phyloP scores from a whole-genome alignment of 164 flowering plant genomes.

The Annona cherimola region DNA sequence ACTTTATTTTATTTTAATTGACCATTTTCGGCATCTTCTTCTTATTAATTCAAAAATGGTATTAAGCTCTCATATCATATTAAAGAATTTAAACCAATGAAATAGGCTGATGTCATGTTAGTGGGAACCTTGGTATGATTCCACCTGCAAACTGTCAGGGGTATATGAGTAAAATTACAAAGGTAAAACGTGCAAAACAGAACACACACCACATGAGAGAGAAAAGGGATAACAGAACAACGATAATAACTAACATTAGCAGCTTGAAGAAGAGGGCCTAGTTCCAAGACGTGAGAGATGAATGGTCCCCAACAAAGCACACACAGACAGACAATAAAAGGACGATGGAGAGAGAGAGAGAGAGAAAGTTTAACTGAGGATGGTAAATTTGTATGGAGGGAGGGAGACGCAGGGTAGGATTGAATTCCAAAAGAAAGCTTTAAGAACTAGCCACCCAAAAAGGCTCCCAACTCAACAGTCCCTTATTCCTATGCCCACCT shows the following conservation, averaged over 20 bases:
- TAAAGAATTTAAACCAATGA: not conserved
- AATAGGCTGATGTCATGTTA: not conserved
- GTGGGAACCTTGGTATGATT: not conserved
- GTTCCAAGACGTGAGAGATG: not conserved
- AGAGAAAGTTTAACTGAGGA: no score
- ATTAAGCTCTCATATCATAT: no score
- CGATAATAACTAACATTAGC: slow-evolving; percentile 9
- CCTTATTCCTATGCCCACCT: slow-evolving; percentile 34
- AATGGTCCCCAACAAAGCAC: not conserved
- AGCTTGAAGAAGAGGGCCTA: not conserved
- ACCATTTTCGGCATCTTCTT: not conserved
- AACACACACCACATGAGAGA: not conserved
- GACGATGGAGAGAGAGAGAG: not conserved
- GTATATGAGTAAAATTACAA: not conserved
- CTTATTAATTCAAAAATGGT: not conserved
- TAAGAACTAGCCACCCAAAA: slow-evolving; percentile 22
- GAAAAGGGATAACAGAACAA: not conserved
- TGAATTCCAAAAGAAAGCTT: slow-evolving; percentile 5
- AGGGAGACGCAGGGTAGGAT: no score
- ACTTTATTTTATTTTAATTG: not conserved
- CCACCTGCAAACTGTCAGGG: not conserved
- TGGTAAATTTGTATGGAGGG: not conserved
- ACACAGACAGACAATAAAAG: not conserved
- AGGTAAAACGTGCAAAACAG: not conserved
- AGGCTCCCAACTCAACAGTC: slow-evolving; percentile 37